Conservation (phyloP, 495 filamentous ascomycete species). For the Oleoguttula mirabilis region DNA sequence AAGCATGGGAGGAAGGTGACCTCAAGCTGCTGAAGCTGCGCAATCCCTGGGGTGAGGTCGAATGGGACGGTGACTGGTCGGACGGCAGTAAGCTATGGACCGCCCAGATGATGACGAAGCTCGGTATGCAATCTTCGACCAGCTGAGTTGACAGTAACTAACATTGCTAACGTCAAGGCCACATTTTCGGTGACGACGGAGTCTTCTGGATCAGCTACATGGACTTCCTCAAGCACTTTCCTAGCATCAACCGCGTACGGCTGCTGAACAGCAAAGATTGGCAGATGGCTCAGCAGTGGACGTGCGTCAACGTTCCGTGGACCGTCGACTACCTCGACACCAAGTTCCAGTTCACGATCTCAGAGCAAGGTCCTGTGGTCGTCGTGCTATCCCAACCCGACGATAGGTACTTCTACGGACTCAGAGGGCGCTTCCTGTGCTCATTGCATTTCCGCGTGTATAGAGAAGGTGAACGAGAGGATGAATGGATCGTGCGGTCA, state of each 20-base stretch:
- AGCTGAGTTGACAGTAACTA: too few species aligned
- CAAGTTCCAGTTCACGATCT: constrained; percentile 62
- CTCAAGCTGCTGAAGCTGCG: constrained; percentile 57
- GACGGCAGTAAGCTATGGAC: constrained; percentile 92
- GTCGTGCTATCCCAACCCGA: constrained; percentile 78
- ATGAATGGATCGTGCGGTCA: constrained; percentile 68
- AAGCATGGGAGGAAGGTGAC: constrained; percentile 52
- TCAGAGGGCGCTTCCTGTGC: constrained; percentile 74
- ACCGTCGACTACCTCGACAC: constrained; percentile 72
- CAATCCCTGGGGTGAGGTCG: constrained; percentile 82
- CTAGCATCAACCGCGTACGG: constrained; percentile 74
- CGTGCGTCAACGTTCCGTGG: constrained; percentile 74
- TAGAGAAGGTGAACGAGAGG: constrained; percentile 58
- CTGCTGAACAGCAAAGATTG: constrained; percentile 66
- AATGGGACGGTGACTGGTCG: constrained; percentile 43
- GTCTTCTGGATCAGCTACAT: constrained; percentile 67
- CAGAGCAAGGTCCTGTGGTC: constrained; percentile 55
- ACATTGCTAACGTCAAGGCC: too few species aligned
- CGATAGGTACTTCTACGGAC: constrained; percentile 69
- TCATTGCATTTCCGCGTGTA: constrained; percentile 70
- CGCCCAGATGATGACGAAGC: constrained; percentile 48
- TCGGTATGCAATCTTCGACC: too few species aligned
- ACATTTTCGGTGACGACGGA: constrained; percentile 72
- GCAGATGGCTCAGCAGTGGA: constrained; percentile 77
- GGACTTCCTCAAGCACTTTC: constrained; percentile 74